A percentile compares a stretch with the other conserved stretches of the same genome.
Evolutionary conservation across 2,329 filamentous ascomycete genomes (phyloP).

Genomic region (Penicillium sp.): DNA sequence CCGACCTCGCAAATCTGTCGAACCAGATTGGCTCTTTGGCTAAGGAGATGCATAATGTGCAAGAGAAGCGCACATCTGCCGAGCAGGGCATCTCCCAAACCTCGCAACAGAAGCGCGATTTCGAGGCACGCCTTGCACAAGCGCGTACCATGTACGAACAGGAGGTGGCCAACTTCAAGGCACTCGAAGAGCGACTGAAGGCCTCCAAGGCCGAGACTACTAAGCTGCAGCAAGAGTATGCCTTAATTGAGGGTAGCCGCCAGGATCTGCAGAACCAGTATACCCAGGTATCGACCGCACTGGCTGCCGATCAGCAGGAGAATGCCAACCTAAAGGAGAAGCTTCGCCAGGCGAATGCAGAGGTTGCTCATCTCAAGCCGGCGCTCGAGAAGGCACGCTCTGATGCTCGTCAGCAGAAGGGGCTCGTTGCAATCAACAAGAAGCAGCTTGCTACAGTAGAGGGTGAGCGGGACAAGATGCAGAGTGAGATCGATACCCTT

Average conservation of each 20-base stretch:
- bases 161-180: constrained; percentile 80
- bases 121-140: constrained; percentile 82
- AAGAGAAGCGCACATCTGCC: constrained; percentile 70
- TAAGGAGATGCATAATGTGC: constrained; percentile 90
- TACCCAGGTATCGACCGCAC: constrained; percentile 64
- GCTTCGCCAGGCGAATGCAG: constrained; percentile 75
- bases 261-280: constrained; percentile 81
- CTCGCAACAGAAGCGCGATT: constrained; percentile 82
- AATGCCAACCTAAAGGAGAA: constrained; percentile 81
- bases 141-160: constrained; percentile 87
- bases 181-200: constrained; percentile 76
- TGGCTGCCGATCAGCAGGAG: constrained; percentile 85
- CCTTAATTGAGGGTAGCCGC: constrained; percentile 73
- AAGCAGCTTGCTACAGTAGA: constrained; percentile 92
- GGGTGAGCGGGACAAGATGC: constrained; percentile 80
- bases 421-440: constrained; percentile 95
- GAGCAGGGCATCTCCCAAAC: constrained; percentile 80
- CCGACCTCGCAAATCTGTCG: constrained; percentile 89
- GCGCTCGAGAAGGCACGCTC: constrained; percentile 89
- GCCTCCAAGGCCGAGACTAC: constrained; percentile 73
- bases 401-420: constrained; percentile 91
- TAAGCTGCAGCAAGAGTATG: constrained; percentile 78
- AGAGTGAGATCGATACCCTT: constrained; percentile 68
- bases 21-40: constrained; percentile 90
- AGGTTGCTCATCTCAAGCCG: constrained; percentile 78